A percentile compares a stretch with the other conserved stretches of the same genome.
These are phyloP conservation scores for Aspergillus neoniger DNA, from an alignment of 2,329 filamentous ascomycete genomes.

Conservation along the genomic window DNA sequence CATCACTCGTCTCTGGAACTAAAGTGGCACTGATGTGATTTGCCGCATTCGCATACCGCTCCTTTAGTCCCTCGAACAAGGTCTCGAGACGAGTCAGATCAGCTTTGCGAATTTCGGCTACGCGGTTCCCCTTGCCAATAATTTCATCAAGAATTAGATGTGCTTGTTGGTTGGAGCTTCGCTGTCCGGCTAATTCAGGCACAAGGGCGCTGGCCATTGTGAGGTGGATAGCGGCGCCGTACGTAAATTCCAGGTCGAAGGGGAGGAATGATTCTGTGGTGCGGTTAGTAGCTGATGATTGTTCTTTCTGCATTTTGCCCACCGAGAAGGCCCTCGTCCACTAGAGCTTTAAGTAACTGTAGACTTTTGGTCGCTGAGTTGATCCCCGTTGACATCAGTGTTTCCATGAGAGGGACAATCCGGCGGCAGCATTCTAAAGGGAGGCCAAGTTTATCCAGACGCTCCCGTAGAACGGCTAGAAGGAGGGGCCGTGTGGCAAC, in stretches of 20 bases:
- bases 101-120: conserved; percentile 37
- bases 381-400: conserved; percentile 3
- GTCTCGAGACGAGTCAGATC: conserved; percentile 35
- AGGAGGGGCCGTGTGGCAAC: conserved; percentile 8
- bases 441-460: conserved; percentile 1
- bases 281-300: not conserved
- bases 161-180: conserved; percentile 17
- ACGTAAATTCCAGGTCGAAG: conserved; percentile 42
- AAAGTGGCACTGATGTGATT: not conserved
- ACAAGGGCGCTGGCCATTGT: conserved; percentile 43
- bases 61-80: conserved; percentile 32
- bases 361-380: conserved; percentile 6
- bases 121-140: conserved; percentile 36
- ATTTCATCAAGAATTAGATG: conserved; percentile 39
- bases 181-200: conserved; percentile 18
- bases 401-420: not conserved
- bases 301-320: not conserved
- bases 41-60: conserved; percentile 25
- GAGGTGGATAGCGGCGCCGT: conserved; percentile 39
- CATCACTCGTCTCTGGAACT: not conserved
- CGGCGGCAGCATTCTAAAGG: not conserved
- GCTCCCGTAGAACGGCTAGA: conserved; percentile 4
- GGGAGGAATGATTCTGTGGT: conserved; percentile 41
- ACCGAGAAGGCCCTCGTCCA: conserved; percentile 5
- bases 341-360: not conserved